Base-by-base conservation (phyloP, 805 yeast genomes). In the Starmerella gropengiesseri region DNA sequence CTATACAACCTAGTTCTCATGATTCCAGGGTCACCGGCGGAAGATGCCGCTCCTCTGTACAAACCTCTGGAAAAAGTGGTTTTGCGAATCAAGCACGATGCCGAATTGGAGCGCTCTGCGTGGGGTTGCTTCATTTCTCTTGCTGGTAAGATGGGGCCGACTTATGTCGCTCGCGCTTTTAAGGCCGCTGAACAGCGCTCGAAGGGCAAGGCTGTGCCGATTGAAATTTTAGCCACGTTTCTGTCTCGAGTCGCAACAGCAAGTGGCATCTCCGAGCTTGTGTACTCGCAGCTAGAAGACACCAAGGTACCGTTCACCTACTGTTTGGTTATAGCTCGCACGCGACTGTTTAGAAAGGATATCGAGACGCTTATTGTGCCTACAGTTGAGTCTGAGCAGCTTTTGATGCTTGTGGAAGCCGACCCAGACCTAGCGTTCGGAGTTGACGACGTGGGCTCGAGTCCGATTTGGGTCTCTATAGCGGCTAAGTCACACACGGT, bases 41-140 rank as follows among this genome's bases (percentile, higher is more conserved):
- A 41, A 18, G 50, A 46, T 14, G 22, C 43, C 25, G 30, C 44
- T 3, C 44, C 37, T 13, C 31, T 52, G 20, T 39, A 32, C 39
- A 41, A 42, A 28, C 46, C 51, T 1, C 23, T 52, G 19, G 43
- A 40, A 23, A 48, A 45, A 26, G 46, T 27, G 5, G 50, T 45
- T 2, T 35, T 45, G 22, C 25, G 23, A 8, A 16, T 44, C 3
- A 34, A 35, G 7, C 44, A 45, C 14, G 48, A 50, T 18, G 21
- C 34, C 2, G 56, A 51, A 33, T 49, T 51, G 4, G 54, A 49
- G 32, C 39, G 40, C 7, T 46, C 53, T 8, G 49, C 44, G 5
- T 55, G 58, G 58, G 57, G 58, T 7, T 54, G 57, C 32, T 52
- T 45, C 26, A 38, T 53, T 2, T 45, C 56, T 2, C 34, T 54